Evolutionary conservation across 2,329 filamentous ascomycete genomes (phyloP), one percentile per base, ranked within the genome.

Genomic region (Tolypocladium endophyticum): DNA sequence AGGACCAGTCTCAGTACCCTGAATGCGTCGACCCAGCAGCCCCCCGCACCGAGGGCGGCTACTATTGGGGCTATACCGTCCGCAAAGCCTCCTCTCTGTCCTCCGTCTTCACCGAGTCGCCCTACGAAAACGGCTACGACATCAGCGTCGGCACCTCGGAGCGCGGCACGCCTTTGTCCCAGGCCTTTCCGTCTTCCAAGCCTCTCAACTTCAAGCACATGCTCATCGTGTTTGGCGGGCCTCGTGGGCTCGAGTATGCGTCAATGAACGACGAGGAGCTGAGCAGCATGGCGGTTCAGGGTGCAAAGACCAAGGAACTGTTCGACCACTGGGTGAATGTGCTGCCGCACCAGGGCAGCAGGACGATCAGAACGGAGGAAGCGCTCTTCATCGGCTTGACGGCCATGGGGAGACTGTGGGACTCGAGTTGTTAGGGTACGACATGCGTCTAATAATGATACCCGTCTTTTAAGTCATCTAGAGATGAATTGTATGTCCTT

Each of bases 281-380:
- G 39, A 76, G 76, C 56, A 77, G 76, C 53, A 85, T 86, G 70
- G 87, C 85, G 0, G 82, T 93, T 18, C 77, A 79, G 7, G 85
- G 86, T 39, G 77, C 79, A 30, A 85, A 84, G 62, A 87, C 86
- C 9, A 82, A 79, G 64, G 84, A 90, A 64, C 71, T 93, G 57
- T 96, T 96, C 70, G 91, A 96, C 72, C 81, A 87, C 65, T 95
- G 90, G 90, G 79, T 95, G 23, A 90, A 96, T 71, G 80, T 94
- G 53, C 79, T 92, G 64, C 89, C 90, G 4, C 84, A 85, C 1
- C 91, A 95, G 72, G 90, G 90, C 0, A 93, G 89, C 70, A 79
- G 90, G 66, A 91, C 87, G 1, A 93, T 96, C 62, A 78, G 89
- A 62, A 94, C 90, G 0, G 90, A 95, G 66, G 91, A 96, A 74